These are phyloP conservation scores for Puccinia triticina DNA, from an alignment of 1,284 basidiomycete species.

Conservation along the genomic window DNA sequence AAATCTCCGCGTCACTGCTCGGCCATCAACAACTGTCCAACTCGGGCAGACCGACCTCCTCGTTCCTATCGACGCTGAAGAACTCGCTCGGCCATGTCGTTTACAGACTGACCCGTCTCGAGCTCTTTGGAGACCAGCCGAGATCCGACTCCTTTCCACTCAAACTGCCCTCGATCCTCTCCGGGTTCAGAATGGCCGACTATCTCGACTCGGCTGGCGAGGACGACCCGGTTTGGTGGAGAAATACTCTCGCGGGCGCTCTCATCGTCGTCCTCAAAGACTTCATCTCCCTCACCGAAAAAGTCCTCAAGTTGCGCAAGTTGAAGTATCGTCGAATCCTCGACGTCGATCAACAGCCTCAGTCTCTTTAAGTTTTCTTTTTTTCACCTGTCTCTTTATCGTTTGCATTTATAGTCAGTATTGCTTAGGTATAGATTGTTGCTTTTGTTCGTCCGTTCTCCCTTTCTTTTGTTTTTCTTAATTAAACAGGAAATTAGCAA, in stretches of 20 bases:
- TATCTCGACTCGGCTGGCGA: neutral
- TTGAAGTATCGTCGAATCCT: conserved; percentile 41
- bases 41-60: neutral
- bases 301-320: conserved; percentile 41
- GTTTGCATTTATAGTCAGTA: too few species aligned
- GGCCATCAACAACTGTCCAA: neutral
- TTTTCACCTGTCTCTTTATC: too few species aligned
- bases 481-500: too few species aligned
- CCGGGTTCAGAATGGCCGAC: conserved; percentile 5
- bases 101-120: neutral
- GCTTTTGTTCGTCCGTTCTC: too few species aligned
- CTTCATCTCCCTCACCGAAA: conserved; percentile 31
- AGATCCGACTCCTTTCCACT: neutral
- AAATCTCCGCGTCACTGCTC: neutral
- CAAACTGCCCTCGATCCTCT: neutral
- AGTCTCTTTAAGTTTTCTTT: neutral
- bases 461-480: too few species aligned
- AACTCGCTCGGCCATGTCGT: neutral
- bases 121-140: neutral
- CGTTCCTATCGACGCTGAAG: conserved; percentile 15
- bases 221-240: conserved; percentile 51
- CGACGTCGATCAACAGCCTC: conserved; percentile 4
- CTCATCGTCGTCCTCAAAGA: conserved; percentile 46
- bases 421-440: too few species aligned
- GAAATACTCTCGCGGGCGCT: conserved; percentile 39